Evolutionary conservation across 306 rosid genomes (phyloP).

Genomic region (Quercus parvula): DNA sequence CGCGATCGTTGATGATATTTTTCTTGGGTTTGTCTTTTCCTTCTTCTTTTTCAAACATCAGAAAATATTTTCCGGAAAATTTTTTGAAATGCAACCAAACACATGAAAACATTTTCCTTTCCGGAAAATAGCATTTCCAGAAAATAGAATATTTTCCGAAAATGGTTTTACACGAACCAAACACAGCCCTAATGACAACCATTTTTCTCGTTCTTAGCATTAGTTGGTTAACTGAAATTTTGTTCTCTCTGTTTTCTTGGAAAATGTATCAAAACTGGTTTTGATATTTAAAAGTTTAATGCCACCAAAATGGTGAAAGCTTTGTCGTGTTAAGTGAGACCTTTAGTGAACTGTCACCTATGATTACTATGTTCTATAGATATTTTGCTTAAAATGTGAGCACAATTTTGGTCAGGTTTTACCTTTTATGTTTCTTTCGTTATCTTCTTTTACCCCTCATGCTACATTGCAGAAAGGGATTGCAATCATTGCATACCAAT

Average conservation of each 20-base stretch:
- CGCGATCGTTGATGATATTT: too few species aligned
- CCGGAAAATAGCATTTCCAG: too few species aligned
- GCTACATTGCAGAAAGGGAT: too few species aligned
- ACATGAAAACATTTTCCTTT: too few species aligned
- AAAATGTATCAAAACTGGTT: neutral
- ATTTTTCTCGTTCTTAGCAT: slow-evolving; percentile 63
- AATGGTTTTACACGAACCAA: too few species aligned
- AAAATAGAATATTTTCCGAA: too few species aligned
- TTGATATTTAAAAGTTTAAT: neutral
- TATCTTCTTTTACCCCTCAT: neutral
- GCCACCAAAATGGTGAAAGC: too few species aligned
- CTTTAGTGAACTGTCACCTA: neutral
- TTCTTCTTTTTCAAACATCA: too few species aligned
- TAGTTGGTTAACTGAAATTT: neutral
- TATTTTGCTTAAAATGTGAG: neutral
- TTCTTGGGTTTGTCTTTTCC: too few species aligned
- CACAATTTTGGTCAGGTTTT: neutral
- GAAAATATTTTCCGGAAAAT: too few species aligned
- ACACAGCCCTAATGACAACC: slow-evolving; percentile 54
- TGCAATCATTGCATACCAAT: too few species aligned
- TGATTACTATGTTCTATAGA: neutral
- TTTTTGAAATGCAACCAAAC: too few species aligned
- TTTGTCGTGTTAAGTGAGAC: neutral
- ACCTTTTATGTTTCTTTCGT: neutral
- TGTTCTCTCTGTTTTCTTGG: neutral